These are phyloP conservation scores for Cystobasidium onofrii DNA, from an alignment of 768 basidiomycete genomes.

Conservation along the genomic window DNA sequence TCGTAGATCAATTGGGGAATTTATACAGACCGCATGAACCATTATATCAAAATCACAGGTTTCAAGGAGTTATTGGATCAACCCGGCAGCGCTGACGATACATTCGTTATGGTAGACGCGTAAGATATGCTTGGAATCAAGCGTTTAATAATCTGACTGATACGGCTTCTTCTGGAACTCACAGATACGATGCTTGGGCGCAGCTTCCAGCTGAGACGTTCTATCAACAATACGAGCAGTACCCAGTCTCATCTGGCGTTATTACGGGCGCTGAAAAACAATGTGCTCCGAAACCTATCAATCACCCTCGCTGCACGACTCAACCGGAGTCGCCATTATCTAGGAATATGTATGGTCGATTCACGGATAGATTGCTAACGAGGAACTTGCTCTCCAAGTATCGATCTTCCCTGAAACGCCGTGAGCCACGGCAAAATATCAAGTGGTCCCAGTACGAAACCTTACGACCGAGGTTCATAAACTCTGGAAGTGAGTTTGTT, in stretches of 20 bases:
- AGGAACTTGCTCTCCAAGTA: background rate
- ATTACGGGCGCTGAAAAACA: background rate
- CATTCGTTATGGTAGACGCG: background rate
- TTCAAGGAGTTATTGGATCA: background rate
- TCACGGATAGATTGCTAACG: background rate
- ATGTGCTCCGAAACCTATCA: background rate
- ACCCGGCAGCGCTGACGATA: background rate
- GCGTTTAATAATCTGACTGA: too few relatives aligned
- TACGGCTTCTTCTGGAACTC: background rate
- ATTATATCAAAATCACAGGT: slow-evolving; percentile 11
- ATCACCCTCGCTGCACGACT: background rate
- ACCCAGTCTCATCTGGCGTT: background rate
- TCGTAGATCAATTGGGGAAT: background rate
- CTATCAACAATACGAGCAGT: background rate
- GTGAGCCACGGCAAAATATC: background rate
- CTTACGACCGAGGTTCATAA: background rate
- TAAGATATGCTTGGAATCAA: background rate
- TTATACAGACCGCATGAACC: background rate
- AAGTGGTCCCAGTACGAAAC: background rate
- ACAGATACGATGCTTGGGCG: background rate
- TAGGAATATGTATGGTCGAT: background rate
- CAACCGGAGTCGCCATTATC: background rate
- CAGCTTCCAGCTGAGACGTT: background rate
- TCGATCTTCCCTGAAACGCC: background rate
- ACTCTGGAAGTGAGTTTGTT: slow-evolving; percentile 11